phyloP scores from a whole-genome alignment of 2,329 filamentous ascomycete species.

The Curvularia sp. region DNA sequence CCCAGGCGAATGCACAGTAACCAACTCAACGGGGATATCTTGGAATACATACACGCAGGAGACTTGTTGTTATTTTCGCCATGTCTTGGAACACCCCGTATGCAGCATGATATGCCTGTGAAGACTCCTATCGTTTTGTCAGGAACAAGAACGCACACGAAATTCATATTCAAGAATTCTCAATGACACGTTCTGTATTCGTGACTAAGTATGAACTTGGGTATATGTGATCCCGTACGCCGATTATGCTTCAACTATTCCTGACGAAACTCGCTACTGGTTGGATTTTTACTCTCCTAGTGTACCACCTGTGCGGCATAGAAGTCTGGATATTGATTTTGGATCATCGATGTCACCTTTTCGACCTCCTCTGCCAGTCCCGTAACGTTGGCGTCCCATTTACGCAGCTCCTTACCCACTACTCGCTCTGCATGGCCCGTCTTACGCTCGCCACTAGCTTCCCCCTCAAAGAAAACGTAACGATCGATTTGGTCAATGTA shows the following conservation, averaged over 20 bases:
- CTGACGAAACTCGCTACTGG: neutral
- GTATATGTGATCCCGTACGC: slow-evolving; percentile 12
- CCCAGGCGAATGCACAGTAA: neutral
- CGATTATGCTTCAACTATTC: slow-evolving; percentile 7
- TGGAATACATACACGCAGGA: neutral
- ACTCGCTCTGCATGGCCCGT: slow-evolving; percentile 67
- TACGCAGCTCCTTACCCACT: slow-evolving; percentile 74
- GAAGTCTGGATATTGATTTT: slow-evolving; percentile 75
- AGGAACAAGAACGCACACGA: neutral
- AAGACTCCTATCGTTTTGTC: neutral
- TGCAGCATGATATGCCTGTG: neutral
- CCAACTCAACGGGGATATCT: neutral
- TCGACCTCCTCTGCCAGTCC: slow-evolving; percentile 89
- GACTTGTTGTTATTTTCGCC: neutral
- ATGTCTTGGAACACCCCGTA: neutral
- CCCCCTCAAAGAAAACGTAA: slow-evolving; percentile 85
- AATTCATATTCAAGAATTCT: neutral
- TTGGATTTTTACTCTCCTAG: slow-evolving; percentile 18
- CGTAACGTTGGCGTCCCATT: slow-evolving; percentile 90
- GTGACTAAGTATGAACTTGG: slow-evolving; percentile 14
- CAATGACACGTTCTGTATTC: slow-evolving; percentile 2
- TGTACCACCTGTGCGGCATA: slow-evolving; percentile 55
- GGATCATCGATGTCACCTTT: slow-evolving; percentile 79
- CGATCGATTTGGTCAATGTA: slow-evolving; percentile 93
- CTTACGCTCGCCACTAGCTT: slow-evolving; percentile 72